phyloP scores from a whole-genome alignment of 164 flowering plant species.

The Macadamia integrifolia region DNA sequence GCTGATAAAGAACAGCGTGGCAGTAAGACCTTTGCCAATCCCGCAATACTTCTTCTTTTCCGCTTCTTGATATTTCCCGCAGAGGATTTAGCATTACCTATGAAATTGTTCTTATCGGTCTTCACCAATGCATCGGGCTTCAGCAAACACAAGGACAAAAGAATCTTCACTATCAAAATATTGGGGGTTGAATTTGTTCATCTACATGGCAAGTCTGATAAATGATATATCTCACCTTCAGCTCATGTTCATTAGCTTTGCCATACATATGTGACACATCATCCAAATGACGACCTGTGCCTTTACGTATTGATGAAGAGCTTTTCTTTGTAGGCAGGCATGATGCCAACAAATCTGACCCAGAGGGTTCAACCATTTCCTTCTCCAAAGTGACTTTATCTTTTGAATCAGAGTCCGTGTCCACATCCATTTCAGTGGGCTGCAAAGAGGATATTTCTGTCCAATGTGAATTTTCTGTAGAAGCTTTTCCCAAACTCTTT shows the following conservation, averaged over 20 bases:
- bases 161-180: not conserved
- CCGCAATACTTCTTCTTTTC: slow-evolving; percentile 60
- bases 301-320: slow-evolving; percentile 32
- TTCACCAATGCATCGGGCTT: slow-evolving; percentile 18
- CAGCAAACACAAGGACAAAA: slow-evolving; percentile 22
- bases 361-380: slow-evolving; percentile 16
- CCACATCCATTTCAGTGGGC: slow-evolving; percentile 25
- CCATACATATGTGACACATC: slow-evolving; percentile 21
- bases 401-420: slow-evolving; percentile 22
- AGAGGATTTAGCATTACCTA: slow-evolving; percentile 26
- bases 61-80: slow-evolving; percentile 44
- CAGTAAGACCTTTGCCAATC: slow-evolving; percentile 65
- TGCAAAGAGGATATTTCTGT: slow-evolving; percentile 11
- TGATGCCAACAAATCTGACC: slow-evolving; percentile 42
- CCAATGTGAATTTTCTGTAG: slow-evolving; percentile 13
- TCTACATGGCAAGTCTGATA: not conserved
- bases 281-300: slow-evolving; percentile 16
- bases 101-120: slow-evolving; percentile 16
- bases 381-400: slow-evolving; percentile 17
- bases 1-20: not conserved
- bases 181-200: not conserved
- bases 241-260: slow-evolving; percentile 24
- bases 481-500: slow-evolving; percentile 24
- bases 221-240: slow-evolving; percentile 29
- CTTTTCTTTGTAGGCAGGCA: slow-evolving; percentile 25